Conservation (phyloP, 2,329 filamentous ascomycete genomes). For the Fusarium zealandicum region DNA sequence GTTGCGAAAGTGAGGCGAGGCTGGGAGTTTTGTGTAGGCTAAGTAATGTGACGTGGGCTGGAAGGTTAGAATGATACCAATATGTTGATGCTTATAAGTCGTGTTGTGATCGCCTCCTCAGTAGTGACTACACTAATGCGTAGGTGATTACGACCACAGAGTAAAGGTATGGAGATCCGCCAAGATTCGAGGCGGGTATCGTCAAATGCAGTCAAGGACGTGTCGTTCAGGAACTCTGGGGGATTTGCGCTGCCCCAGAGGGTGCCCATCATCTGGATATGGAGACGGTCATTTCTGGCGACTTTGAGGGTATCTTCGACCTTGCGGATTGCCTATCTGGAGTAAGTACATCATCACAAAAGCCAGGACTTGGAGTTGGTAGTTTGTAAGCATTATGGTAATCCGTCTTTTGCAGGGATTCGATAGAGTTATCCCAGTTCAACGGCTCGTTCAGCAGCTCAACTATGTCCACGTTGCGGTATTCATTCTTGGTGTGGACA, state of each 20-base stretch:
- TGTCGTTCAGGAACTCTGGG: slow-evolving; percentile 51
- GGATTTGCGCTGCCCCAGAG: slow-evolving; percentile 65
- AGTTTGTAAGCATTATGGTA: slow-evolving; percentile 35
- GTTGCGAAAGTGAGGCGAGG: slow-evolving; percentile 31
- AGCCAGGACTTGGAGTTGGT: rapidly evolving
- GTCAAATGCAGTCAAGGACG: slow-evolving; percentile 59
- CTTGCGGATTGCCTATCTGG: slow-evolving; percentile 51
- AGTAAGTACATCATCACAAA: neutral
- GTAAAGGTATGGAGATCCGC: no score
- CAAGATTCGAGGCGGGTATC: slow-evolving; percentile 41
- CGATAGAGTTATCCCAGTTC: slow-evolving; percentile 28
- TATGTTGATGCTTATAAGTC: no score
- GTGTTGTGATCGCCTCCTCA: no score
- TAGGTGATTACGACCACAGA: no score
- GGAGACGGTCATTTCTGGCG: slow-evolving; percentile 52
- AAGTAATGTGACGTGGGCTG: neutral
- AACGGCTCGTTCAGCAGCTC: slow-evolving; percentile 51
- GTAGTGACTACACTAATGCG: no score
- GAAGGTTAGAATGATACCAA: no score
- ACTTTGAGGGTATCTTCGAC: slow-evolving; percentile 55
- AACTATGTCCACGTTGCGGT: slow-evolving; percentile 65
- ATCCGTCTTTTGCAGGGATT: slow-evolving; percentile 30
- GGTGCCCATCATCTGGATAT: slow-evolving; percentile 59
- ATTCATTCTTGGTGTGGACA: slow-evolving; percentile 57
- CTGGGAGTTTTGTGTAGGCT: neutral